Evolutionary conservation across 2,329 filamentous ascomycete genomes (phyloP).

Genomic region (Aspergillus tubingensis): DNA sequence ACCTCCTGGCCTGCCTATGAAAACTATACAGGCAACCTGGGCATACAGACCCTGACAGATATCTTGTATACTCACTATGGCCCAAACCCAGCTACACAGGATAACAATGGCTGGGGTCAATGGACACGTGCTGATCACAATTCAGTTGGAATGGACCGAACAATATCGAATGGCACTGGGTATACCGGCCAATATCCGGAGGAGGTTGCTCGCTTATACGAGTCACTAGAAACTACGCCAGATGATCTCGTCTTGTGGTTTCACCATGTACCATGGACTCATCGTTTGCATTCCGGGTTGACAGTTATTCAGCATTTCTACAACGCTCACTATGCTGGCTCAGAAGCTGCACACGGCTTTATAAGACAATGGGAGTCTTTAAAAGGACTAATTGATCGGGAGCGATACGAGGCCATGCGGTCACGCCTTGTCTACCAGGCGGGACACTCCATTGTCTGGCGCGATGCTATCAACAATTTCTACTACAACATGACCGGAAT

Average conservation of each 20-base stretch:
- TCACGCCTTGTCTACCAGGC: slow-evolving; percentile 66
- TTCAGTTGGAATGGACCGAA: slow-evolving; percentile 71
- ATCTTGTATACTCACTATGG: slow-evolving; percentile 69
- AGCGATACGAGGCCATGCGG: slow-evolving; percentile 61
- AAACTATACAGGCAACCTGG: slow-evolving; percentile 70
- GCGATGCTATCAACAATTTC: slow-evolving; percentile 66
- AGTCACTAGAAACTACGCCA: slow-evolving; percentile 63
- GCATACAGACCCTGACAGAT: slow-evolving; percentile 68
- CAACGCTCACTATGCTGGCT: slow-evolving; percentile 62
- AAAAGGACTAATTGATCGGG: slow-evolving; percentile 58
- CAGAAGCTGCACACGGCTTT: slow-evolving; percentile 63
- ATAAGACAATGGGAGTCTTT: slow-evolving; percentile 55
- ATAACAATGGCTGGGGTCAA: slow-evolving; percentile 69
- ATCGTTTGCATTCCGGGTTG: slow-evolving; percentile 62
- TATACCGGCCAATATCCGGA: slow-evolving; percentile 66
- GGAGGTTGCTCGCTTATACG: slow-evolving; percentile 60
- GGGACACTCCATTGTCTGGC: slow-evolving; percentile 70
- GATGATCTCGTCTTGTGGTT: slow-evolving; percentile 73
- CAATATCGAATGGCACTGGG: slow-evolving; percentile 66
- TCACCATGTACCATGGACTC: slow-evolving; percentile 70
- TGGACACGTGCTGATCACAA: slow-evolving; percentile 67
- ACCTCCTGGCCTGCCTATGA: slow-evolving; percentile 71
- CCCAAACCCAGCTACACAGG: slow-evolving; percentile 66
- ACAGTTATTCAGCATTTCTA: slow-evolving; percentile 70
- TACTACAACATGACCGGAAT: slow-evolving; percentile 65